Conservation (phyloP, 768 basidiomycete species). For the Ephemerocybe angulata region DNA sequence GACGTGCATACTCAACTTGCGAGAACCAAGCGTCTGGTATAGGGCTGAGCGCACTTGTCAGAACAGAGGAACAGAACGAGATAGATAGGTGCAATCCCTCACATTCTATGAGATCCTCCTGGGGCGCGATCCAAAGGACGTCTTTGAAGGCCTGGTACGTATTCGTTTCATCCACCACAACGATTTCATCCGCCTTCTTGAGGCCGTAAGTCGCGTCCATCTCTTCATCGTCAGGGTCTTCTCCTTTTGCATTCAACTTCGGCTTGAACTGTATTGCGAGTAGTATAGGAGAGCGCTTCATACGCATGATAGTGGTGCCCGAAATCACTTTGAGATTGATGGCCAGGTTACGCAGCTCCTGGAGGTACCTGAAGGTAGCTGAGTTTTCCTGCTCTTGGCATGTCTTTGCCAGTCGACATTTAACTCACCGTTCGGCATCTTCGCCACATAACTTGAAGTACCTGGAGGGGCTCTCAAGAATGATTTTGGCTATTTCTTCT, state of each 20-base stretch:
- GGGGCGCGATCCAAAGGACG: conserved; percentile 72
- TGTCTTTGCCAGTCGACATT: background rate
- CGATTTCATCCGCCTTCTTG: conserved; percentile 61
- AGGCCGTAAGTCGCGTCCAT: conserved; percentile 75
- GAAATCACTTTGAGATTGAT: conserved; percentile 63
- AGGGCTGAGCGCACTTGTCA: conserved; percentile 45
- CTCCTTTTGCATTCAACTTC: conserved; percentile 22
- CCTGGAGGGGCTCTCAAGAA: conserved; percentile 62
- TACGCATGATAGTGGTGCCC: conserved; percentile 47
- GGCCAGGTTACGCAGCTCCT: conserved; percentile 83
- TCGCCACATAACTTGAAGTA: conserved; percentile 74
- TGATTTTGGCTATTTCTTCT: conserved; percentile 70
- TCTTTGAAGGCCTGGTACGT: conserved; percentile 76
- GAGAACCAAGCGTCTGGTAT: conserved; percentile 74
- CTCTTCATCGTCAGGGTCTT: conserved; percentile 49
- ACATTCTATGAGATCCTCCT: conserved; percentile 92
- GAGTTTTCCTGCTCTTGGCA: too few relatives aligned
- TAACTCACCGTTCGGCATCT: conserved; percentile 60
- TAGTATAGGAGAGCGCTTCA: conserved; percentile 71
- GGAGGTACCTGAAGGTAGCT: conserved; percentile 59
- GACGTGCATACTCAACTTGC: conserved; percentile 66
- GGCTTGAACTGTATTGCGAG: conserved; percentile 65
- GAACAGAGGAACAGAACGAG: background rate
- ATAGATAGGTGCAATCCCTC: background rate
- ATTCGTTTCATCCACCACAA: conserved; percentile 85